Base-by-base conservation (phyloP, 352 stramenopile species). In the Phytophthora citrophthora region DNA sequence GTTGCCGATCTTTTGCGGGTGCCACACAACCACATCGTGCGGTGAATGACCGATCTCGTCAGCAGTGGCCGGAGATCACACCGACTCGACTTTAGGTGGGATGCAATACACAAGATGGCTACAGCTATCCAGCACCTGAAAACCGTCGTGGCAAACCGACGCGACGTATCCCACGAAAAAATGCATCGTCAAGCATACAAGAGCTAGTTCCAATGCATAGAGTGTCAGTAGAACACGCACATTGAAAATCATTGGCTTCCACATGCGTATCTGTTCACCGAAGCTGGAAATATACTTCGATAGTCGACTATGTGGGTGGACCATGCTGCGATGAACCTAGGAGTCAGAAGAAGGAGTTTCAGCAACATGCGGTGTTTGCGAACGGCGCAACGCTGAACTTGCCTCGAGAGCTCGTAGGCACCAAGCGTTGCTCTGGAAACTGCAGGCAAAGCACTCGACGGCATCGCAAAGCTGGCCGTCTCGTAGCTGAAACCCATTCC, bases 401-500 rank as follows among this genome's bases (percentile, higher is more conserved):
- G 29, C 39, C 18, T 51, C 40, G 23, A 20, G 56, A 40, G 20
- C 34, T 44, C 20, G 26, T 34, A 46, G 27, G 58, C 34, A 39
- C 24, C 57, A 60, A 36, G 27, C 52, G 60, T 57, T 56, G 61
- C 39, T 29, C 9, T 26, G 9, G 46, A 64, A 70, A 66, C 56
- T 66, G 56, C 34, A 65, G 50, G 32, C 29, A 34, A 61, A 61
- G 54, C 58, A 58, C 45, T 54, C 32, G 16, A 38, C 48, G 7
- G 18, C 60, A 58, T 68, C 61, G 51, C 62, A 64, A 48, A 36
- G 15, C 18, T 29, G 49, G 18, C 34, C 54, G 45, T 9, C 47
- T 54, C 41, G 18, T 32, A 15, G 2, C 41, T 20, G 27, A 61
- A 70, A 48, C 49, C 43, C 67, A 75, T 70, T 71, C 61, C 32